A percentile compares a stretch with the other conserved stretches of the same genome.
Evolutionary conservation across 345 rosid species (phyloP).

Genomic region (Eucalyptus cloeziana): DNA sequence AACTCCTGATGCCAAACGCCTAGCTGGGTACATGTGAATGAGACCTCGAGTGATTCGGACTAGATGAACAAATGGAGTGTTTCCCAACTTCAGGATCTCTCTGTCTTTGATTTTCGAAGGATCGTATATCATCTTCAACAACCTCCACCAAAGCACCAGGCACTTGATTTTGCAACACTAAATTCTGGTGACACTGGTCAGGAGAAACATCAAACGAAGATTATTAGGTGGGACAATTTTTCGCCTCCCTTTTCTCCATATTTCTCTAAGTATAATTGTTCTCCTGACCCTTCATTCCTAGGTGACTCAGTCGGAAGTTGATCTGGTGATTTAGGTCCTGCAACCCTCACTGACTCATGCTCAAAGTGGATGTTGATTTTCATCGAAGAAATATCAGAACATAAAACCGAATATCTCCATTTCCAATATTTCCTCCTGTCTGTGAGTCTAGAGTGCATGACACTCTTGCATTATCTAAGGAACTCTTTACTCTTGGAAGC

Average conservation of each 20-base stretch:
- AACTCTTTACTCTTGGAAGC: slow-evolving; percentile 1
- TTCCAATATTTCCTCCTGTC: neutral
- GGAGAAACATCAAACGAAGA: neutral
- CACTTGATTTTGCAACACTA: neutral
- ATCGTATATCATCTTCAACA: slow-evolving; percentile 20
- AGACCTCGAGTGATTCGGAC: slow-evolving; percentile 12
- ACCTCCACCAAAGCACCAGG: neutral
- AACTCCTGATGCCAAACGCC: neutral
- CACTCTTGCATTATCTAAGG: neutral
- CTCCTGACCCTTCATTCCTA: neutral
- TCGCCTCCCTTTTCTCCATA: neutral
- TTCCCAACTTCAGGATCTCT: slow-evolving; percentile 24
- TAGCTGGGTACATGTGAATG: neutral
- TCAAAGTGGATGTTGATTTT: neutral
- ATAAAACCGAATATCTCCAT: slow-evolving; percentile 5
- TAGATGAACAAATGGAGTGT: neutral
- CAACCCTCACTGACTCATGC: neutral
- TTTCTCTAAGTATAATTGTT: neutral
- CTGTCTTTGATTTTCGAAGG: slow-evolving; percentile 21
- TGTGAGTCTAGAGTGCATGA: neutral
- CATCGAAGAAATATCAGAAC: neutral
- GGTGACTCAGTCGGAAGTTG: neutral
- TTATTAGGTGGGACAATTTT: neutral
- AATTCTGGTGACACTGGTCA: neutral
- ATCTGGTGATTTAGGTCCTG: neutral